phyloP scores from a whole-genome alignment of 2,329 filamentous ascomycete genomes.

The Xylaria sp. region DNA sequence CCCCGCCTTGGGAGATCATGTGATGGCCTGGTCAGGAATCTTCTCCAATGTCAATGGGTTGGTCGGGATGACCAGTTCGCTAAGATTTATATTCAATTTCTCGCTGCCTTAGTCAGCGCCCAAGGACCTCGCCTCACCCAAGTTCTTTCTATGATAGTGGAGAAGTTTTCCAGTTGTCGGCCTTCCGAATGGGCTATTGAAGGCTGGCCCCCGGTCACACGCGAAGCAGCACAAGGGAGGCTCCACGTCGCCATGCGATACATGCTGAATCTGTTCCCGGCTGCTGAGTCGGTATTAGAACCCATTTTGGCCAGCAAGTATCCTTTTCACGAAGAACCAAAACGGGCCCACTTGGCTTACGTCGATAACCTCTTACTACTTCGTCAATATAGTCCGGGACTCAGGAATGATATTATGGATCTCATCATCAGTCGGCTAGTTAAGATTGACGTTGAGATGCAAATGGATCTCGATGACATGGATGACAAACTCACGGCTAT shows the following conservation, averaged over 20 bases:
- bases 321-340: constrained; percentile 79
- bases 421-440: constrained; percentile 87
- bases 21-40: constrained; percentile 65
- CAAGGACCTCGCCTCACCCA: constrained; percentile 80
- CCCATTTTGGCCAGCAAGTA: constrained; percentile 75
- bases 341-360: constrained; percentile 85
- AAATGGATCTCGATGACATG: constrained; percentile 90
- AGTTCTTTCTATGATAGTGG: constrained; percentile 82
- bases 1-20: constrained; percentile 70
- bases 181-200: constrained; percentile 59
- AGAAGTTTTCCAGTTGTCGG: constrained; percentile 72
- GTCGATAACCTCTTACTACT: constrained; percentile 84
- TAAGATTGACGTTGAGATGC: constrained; percentile 95
- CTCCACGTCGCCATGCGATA: constrained; percentile 81
- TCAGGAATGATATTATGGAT: constrained; percentile 83
- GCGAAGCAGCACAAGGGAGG: constrained; percentile 74
- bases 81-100: constrained; percentile 73
- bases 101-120: constrained; percentile 79
- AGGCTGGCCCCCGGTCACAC: constrained; percentile 68
- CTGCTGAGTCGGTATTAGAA: constrained; percentile 76
- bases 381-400: constrained; percentile 78
- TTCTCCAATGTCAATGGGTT: constrained; percentile 72
- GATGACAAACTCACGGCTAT: constrained; percentile 87
- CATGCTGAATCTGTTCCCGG: constrained; percentile 82
- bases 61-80: constrained; percentile 73